Base-by-base conservation (phyloP, 169 alveolate genomes). In the Toxoplasma gondii region DNA sequence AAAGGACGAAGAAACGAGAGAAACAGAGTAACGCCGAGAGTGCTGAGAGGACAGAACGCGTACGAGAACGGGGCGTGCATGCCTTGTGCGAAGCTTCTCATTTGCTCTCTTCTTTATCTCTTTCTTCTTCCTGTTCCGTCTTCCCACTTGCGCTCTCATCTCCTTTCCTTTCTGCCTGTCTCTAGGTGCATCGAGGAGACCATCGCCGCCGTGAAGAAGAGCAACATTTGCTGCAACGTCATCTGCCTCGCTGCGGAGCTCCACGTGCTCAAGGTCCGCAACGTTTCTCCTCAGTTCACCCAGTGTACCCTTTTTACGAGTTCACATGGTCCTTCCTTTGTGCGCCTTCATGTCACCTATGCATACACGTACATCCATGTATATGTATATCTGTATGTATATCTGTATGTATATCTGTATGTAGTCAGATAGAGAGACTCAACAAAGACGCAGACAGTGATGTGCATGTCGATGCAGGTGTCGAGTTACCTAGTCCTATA, bases 121-220 rank as follows among this genome's bases (percentile, higher is more conserved):
- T 7, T 1, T n/a, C 31, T 7, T 69, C 82, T 7, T 24, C 58
- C 22, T 12, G 4, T 12, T 12, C 58, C 58, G 58, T 49, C 58
- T 12, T 49, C 58, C 58, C 58, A 4, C 58, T 49, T 12, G 58
- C 4, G 58, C 58, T 49, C 58, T 4, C 22, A 4, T 49, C 58
- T 49, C 58, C 58, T 4, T 27, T 31, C 34, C 22, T 64, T 64
- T 64, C 19, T 90, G 84, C n/a, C 19, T n/a, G 29, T 12, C 54
- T 93, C 24, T 70, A 93, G 95, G 67, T 64, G 83, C 92, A 93
- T 93, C n/a, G 93, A 88, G 36, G 93, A 93, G n/a, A 67, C 95
- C 2, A 67, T 93, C 39, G 49, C n/a, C 10, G 88, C 39, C 43
- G 44, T 93, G 54, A 80, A 69, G n/a, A 74, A 80, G 34, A 44